These are phyloP conservation scores for Saussurea involucrata DNA, from an alignment of 129 eudicot genomes.

Conservation along the genomic window DNA sequence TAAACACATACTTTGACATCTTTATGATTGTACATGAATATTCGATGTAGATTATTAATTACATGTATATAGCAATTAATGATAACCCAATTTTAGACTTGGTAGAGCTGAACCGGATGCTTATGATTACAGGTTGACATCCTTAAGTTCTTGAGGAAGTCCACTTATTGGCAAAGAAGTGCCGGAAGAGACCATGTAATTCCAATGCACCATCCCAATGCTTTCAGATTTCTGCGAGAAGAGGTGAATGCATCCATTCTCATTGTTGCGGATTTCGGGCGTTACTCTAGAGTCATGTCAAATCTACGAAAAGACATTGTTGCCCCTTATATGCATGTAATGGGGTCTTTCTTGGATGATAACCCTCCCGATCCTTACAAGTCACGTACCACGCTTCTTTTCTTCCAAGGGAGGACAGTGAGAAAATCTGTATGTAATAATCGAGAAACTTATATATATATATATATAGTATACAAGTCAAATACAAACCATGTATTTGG, in stretches of 20 bases:
- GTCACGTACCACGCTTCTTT: slow-evolving; percentile 79
- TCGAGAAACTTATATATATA: neutral
- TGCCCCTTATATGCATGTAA: slow-evolving; percentile 94
- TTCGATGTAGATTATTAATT: neutral
- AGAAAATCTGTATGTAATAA: slow-evolving; percentile 76
- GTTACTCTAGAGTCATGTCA: slow-evolving; percentile 57
- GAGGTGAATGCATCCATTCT: slow-evolving; percentile 79
- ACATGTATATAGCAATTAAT: neutral
- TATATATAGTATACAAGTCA: no score
- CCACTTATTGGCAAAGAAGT: slow-evolving; percentile 74
- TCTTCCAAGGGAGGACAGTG: slow-evolving; percentile 81
- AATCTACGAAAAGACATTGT: slow-evolving; percentile 87
- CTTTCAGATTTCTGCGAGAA: slow-evolving; percentile 79
- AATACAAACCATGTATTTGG: no score
- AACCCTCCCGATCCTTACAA: slow-evolving; percentile 63
- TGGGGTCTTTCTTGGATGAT: slow-evolving; percentile 67
- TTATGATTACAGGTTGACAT: slow-evolving; percentile 62
- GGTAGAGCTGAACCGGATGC: neutral
- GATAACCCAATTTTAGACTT: neutral
- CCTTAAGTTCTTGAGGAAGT: slow-evolving; percentile 57
- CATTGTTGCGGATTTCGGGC: slow-evolving; percentile 95
- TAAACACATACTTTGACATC: neutral
- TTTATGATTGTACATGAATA: slow-evolving; percentile 2
- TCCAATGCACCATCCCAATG: slow-evolving; percentile 98
- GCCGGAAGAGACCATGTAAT: slow-evolving; percentile 91